Conservation (phyloP, 257 asterid species). For the Perilla frutescens region DNA sequence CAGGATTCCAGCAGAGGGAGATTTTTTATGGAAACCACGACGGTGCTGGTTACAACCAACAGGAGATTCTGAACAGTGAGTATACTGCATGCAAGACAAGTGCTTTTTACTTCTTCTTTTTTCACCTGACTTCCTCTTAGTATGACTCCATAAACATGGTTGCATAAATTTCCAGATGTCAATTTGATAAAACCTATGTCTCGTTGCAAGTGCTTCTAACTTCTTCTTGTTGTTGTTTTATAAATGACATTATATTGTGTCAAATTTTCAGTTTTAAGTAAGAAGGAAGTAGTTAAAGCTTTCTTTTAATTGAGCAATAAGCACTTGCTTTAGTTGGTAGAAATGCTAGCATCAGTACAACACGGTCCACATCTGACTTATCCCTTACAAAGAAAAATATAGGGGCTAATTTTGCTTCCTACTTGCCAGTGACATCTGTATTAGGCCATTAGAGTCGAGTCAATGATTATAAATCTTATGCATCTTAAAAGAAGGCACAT, state of each 20-base stretch:
- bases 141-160: neutral
- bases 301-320: neutral
- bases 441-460: neutral
- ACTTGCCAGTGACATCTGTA: neutral
- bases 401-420: neutral
- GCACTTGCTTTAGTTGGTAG: slow-evolving; percentile 15
- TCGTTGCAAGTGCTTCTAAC: neutral
- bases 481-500: neutral
- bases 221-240: slow-evolving; percentile 3
- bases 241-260: slow-evolving; percentile 12
- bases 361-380: slow-evolving; percentile 13
- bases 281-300: neutral
- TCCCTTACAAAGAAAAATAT: neutral
- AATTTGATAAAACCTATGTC: slow-evolving; percentile 1
- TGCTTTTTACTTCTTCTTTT: slow-evolving; percentile 10
- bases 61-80: slow-evolving; percentile 54
- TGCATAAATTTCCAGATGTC: neutral
- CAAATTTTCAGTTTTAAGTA: neutral
- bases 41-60: slow-evolving; percentile 45
- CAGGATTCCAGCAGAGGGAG: slow-evolving; percentile 36
- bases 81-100: neutral
- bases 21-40: slow-evolving; percentile 34
- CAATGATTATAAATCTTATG: neutral
- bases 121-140: slow-evolving; percentile 15
- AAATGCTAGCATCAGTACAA: slow-evolving; percentile 11